A percentile compares a stretch with the other conserved stretches of the same genome.
Conservation (phyloP, 2,329 filamentous ascomycete species). For the Trichoderma arundinaceum region DNA sequence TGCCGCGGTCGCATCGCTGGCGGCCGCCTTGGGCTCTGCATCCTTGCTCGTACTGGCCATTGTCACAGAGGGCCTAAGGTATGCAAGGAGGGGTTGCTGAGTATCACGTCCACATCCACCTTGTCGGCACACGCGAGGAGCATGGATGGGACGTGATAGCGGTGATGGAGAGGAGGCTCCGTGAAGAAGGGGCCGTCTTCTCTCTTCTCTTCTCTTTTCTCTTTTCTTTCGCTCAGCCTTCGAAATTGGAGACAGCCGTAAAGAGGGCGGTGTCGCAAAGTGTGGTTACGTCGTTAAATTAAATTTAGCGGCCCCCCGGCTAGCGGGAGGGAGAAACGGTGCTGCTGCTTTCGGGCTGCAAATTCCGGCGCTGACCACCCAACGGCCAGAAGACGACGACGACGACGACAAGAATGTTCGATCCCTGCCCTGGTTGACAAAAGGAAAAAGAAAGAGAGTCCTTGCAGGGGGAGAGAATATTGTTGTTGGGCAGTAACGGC, state of each 20-base stretch:
- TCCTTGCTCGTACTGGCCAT: constrained; percentile 38
- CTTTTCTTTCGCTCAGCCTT: background rate
- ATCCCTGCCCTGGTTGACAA: background rate
- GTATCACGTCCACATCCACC: constrained; percentile 40
- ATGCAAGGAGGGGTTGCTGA: constrained; percentile 20
- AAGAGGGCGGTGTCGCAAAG: constrained; percentile 29
- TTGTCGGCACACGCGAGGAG: constrained; percentile 32
- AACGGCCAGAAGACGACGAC: background rate
- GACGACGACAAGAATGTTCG: background rate
- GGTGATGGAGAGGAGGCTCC: background rate
- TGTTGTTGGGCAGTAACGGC: background rate
- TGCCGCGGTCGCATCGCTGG: constrained; percentile 21
- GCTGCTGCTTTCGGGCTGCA: constrained; percentile 27
- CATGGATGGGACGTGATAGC: constrained; percentile 38
- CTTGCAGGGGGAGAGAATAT: background rate
- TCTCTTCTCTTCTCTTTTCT: background rate
- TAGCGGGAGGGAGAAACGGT: constrained; percentile 18
- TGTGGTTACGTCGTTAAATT: constrained; percentile 32
- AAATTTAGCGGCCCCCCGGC: constrained; percentile 25
- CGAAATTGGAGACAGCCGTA: constrained; percentile 22
- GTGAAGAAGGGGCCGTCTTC: background rate
- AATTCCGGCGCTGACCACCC: constrained; percentile 33
- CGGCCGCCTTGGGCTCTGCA: constrained; percentile 39
- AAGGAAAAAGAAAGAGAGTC: background rate
- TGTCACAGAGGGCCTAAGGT: constrained; percentile 27